Conservation (phyloP, 2,329 filamentous ascomycete species). For the Didymellaceae sp. region DNA sequence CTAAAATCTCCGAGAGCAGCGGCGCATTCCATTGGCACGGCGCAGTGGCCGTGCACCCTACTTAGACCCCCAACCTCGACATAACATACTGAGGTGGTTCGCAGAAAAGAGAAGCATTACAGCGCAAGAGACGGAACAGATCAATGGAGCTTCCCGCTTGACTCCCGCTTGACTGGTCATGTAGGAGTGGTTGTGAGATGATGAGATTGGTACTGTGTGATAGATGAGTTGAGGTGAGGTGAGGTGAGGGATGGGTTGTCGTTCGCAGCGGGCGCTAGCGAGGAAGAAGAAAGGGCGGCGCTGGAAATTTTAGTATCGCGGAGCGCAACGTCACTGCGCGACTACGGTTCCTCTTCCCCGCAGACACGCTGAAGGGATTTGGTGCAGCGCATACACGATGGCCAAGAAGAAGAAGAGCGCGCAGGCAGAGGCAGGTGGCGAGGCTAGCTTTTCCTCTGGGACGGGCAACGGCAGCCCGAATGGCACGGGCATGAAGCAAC, state of each 20-base stretch:
- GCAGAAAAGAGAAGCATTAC: too few species aligned
- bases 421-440: slow-evolving; percentile 2
- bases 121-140: too few species aligned
- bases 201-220: too few species aligned
- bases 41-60: too few species aligned
- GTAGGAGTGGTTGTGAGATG: too few species aligned
- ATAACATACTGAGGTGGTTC: background rate
- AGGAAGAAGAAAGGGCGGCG: background rate
- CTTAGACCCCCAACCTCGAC: too few species aligned
- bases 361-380: background rate
- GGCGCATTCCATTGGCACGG: background rate
- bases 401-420: slow-evolving; percentile 46
- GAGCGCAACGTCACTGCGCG: slow-evolving; percentile 12
- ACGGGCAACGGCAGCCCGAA: slow-evolving; percentile 7
- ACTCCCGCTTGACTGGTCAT: too few species aligned
- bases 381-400: slow-evolving; percentile 23
- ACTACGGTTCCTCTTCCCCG: background rate
- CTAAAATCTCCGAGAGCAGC: background rate
- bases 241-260: too few species aligned
- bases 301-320: slow-evolving; percentile 8
- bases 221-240: too few species aligned
- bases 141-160: too few species aligned
- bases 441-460: background rate
- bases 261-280: too few species aligned
- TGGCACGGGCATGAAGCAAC: background rate